A percentile compares a stretch with the other conserved stretches of the same genome.
Evolutionary conservation across 2,329 filamentous ascomycete genomes (phyloP).

Genomic region (Verticillium isaacii): DNA sequence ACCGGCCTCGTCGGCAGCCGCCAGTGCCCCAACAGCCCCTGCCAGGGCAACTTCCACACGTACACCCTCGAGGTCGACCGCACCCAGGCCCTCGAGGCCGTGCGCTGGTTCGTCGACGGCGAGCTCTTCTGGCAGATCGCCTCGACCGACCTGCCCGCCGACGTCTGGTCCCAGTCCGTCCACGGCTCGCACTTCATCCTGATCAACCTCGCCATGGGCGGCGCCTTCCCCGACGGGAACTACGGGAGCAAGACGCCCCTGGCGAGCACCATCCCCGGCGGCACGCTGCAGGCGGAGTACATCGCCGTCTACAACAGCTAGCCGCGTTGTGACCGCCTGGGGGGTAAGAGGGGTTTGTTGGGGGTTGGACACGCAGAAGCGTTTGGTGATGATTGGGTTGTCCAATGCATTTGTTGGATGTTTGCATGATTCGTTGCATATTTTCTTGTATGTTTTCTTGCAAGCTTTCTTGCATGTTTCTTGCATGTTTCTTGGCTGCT

Average conservation of each 20-base stretch:
- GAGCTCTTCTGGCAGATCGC: constrained; percentile 18
- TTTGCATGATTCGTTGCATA: too few relatives aligned
- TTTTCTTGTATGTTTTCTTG: too few relatives aligned
- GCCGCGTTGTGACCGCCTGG: not conserved
- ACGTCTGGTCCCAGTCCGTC: constrained; percentile 25
- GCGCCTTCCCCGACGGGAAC: constrained; percentile 24
- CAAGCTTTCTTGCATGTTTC: too few relatives aligned
- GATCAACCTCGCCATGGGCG: constrained; percentile 34
- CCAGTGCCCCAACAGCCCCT: constrained; percentile 12
- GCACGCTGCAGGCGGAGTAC: constrained; percentile 12
- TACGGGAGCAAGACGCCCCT: constrained; percentile 6
- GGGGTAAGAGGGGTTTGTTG: too few relatives aligned
- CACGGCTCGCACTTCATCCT: constrained; percentile 27
- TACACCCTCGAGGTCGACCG: constrained; percentile 28
- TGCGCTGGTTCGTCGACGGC: constrained; percentile 31
- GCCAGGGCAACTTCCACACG: constrained; percentile 26
- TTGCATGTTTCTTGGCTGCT: too few relatives aligned
- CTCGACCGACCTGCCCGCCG: constrained; percentile 18
- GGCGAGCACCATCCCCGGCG: constrained; percentile 11
- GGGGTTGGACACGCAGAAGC: not conserved
- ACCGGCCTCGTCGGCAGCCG: constrained; percentile 22
- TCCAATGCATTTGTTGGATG: too few relatives aligned
- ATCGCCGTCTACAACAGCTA: constrained; percentile 14
- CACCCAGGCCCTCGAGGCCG: constrained; percentile 21
- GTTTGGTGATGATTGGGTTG: not conserved